Evolutionary conservation across 2,329 filamentous ascomycete species (phyloP).

Genomic region (Arthrobotrys sinensis): DNA sequence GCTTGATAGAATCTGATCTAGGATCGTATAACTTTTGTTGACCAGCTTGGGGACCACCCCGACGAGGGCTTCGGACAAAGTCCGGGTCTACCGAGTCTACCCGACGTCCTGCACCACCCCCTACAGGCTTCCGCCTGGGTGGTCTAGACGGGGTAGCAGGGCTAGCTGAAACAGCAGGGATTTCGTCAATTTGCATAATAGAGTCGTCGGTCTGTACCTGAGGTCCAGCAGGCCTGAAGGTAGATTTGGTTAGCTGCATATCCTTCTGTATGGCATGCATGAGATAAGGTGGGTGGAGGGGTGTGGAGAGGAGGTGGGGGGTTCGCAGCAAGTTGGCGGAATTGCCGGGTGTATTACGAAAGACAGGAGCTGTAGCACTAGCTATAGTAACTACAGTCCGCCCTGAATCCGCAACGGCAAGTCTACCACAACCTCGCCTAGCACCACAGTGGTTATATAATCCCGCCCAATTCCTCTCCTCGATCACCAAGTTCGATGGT

Average conservation of each 20-base stretch:
- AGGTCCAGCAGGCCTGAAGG: background rate
- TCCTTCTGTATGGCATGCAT: background rate
- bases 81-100: conserved; percentile 45
- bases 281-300: background rate
- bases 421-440: too few species aligned
- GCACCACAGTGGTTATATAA: too few species aligned
- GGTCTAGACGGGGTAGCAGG: conserved; percentile 30
- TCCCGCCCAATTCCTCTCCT: too few species aligned
- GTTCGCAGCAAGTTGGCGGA: too few species aligned
- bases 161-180: conserved; percentile 17
- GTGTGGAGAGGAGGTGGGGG: background rate
- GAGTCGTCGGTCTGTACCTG: conserved; percentile 23
- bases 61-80: conserved; percentile 32
- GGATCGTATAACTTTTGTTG: conserved; percentile 29
- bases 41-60: conserved; percentile 5
- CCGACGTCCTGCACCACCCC: conserved; percentile 21
- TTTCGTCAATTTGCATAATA: conserved; percentile 45
- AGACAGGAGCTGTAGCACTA: too few species aligned
- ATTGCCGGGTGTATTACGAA: too few species aligned
- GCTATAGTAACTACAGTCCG: background rate
- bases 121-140: conserved; percentile 11
- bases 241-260: background rate
- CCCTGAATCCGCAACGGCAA: background rate
- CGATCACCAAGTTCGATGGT: too few species aligned
- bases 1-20: conserved; percentile 32